Conservation (phyloP, 371 early-diverging fungal species). For the Apophysomyces variabilis region DNA sequence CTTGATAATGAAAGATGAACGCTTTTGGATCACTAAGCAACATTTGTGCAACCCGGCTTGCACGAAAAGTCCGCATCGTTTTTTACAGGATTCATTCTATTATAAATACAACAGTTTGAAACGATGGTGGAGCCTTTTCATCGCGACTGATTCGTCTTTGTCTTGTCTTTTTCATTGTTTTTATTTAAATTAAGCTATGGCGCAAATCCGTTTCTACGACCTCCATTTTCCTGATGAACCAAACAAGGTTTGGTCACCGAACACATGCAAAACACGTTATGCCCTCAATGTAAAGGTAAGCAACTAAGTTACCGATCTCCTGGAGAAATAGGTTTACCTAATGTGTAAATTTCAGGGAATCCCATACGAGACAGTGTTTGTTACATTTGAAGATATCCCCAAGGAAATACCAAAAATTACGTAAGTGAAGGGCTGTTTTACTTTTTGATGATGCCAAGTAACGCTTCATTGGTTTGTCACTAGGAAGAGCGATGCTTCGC, state of each 20-base stretch:
- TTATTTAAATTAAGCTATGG: constrained; percentile 1
- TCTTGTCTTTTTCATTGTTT: no score
- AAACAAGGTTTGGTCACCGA: constrained; percentile 21
- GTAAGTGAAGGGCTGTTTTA: constrained; percentile 7
- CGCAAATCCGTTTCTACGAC: constrained; percentile 22
- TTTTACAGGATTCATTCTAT: no score
- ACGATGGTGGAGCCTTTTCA: no score
- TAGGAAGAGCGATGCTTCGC: constrained; percentile 17
- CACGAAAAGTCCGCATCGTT: no score
- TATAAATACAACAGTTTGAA: no score
- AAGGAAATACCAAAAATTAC: constrained; percentile 17
- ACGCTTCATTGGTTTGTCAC: background rate
- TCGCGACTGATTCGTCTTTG: no score
- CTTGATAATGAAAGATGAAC: no score
- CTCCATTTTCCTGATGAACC: constrained; percentile 14
- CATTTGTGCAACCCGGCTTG: no score
- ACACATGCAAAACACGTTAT: constrained; percentile 30
- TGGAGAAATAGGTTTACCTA: no score
- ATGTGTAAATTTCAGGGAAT: constrained; percentile 12
- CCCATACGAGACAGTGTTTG: constrained; percentile 19
- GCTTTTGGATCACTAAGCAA: no score
- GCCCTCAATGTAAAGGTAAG: constrained; percentile 26
- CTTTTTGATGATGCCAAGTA: no score
- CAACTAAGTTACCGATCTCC: background rate
- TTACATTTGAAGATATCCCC: constrained; percentile 13